These are phyloP conservation scores for Tagetes erecta DNA, from an alignment of 129 eudicot species.

Conservation along the genomic window DNA sequence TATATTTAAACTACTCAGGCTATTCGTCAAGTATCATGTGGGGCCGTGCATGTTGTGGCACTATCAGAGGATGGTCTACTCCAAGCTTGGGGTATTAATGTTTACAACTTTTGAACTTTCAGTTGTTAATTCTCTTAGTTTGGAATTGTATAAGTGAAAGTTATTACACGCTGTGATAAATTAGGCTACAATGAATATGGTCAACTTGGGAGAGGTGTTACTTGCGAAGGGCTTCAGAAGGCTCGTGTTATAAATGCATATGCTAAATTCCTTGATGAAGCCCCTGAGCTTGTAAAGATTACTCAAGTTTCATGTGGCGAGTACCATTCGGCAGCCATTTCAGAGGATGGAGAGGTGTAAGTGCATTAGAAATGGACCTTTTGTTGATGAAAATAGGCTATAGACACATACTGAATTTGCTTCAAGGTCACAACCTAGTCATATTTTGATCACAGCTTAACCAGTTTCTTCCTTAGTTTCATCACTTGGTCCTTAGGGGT, in stretches of 20 bases:
- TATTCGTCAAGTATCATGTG: constrained; percentile 91
- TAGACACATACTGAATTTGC: constrained; percentile 40
- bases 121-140: not conserved
- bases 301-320: constrained; percentile 94
- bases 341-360: constrained; percentile 97
- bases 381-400: constrained; percentile 47
- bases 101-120: not conserved
- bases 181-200: constrained; percentile 98
- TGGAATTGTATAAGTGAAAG: constrained; percentile 15
- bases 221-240: constrained; percentile 96
- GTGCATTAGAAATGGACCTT: constrained; percentile 55
- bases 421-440: constrained; percentile 31
- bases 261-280: constrained; percentile 88
- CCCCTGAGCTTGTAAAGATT: constrained; percentile 97
- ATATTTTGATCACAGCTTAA: constrained; percentile 15
- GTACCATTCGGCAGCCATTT: constrained; percentile 95
- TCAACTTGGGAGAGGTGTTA: constrained; percentile 98
- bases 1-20: constrained; percentile 40
- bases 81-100: constrained; percentile 90
- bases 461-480: not conserved
- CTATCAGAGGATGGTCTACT: constrained; percentile 92
- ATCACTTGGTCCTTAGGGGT: not conserved
- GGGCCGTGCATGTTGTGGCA: constrained; percentile 87
- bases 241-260: constrained; percentile 71
- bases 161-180: constrained; percentile 46